These are phyloP conservation scores for Fusarium luffae DNA, from an alignment of 2,329 filamentous ascomycete genomes.

Conservation along the genomic window DNA sequence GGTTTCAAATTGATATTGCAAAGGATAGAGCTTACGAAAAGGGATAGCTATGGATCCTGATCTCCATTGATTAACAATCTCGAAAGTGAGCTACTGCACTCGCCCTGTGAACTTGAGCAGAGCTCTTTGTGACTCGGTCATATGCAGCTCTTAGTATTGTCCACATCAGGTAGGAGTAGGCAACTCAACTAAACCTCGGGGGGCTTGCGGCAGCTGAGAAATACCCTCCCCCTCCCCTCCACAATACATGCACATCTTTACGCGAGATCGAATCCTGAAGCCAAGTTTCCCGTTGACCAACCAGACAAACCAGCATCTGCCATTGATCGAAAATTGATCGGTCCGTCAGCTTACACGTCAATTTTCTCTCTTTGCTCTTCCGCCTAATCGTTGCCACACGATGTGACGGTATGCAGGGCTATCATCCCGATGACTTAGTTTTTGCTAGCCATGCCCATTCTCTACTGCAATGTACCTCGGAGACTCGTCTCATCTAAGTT, in stretches of 20 bases:
- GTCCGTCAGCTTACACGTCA: slow-evolving; percentile 34
- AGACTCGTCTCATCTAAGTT: slow-evolving; percentile 38
- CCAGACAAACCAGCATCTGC: slow-evolving; percentile 4
- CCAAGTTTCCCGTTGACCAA: slow-evolving; percentile 10
- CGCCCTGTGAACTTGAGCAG: background rate
- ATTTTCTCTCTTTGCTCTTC: slow-evolving; percentile 10
- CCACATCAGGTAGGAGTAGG: background rate
- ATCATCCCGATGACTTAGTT: slow-evolving; percentile 10
- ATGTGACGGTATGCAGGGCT: slow-evolving; percentile 7
- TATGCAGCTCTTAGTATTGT: background rate
- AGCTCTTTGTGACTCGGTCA: background rate
- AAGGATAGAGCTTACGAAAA: slow-evolving; percentile 6
- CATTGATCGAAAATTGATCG: slow-evolving; percentile 27
- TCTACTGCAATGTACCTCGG: slow-evolving; percentile 22
- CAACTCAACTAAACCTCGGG: background rate
- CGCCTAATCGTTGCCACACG: slow-evolving; percentile 15
- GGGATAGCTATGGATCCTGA: slow-evolving; percentile 12
- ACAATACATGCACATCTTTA: slow-evolving; percentile 15
- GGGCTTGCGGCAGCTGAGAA: slow-evolving; percentile 35
- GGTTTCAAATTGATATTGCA: slow-evolving; percentile 22
- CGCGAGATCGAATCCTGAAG: slow-evolving; percentile 26
- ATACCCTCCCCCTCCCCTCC: slow-evolving; percentile 21
- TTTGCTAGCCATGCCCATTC: background rate
- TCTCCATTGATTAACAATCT: slow-evolving; percentile 6
- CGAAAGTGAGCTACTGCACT: background rate